A percentile compares a stretch with the other conserved stretches of the same genome.
These are phyloP conservation scores for Tylopilus subfusipes DNA, from an alignment of 768 basidiomycete genomes.

Conservation along the genomic window DNA sequence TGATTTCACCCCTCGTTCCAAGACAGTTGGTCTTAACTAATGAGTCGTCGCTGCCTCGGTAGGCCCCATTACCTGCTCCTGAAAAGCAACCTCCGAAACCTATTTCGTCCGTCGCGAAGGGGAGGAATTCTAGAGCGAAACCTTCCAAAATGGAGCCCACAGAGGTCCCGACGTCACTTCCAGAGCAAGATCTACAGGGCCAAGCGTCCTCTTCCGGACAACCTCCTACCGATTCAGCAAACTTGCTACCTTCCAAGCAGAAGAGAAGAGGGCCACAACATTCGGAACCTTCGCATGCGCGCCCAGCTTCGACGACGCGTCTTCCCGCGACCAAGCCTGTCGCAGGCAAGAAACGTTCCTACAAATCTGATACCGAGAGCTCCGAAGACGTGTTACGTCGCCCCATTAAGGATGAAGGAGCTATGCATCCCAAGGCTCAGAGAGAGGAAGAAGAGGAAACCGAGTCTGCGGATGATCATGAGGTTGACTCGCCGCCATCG, in stretches of 20 bases:
- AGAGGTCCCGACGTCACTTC: conserved; percentile 57
- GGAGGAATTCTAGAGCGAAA: conserved; percentile 10
- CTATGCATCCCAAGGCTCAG: conserved; percentile 11
- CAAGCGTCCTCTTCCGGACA: conserved; percentile 9
- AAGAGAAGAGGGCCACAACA: not conserved
- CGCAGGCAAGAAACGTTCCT: conserved; percentile 20
- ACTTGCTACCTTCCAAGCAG: conserved; percentile 6
- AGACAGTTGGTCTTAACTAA: not conserved
- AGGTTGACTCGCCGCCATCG: conserved; percentile 30
- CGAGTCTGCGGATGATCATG: conserved; percentile 41
- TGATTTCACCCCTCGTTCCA: conserved; percentile 2
- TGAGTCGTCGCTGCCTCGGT: not conserved
- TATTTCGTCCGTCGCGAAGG: conserved; percentile 5
- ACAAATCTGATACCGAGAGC: conserved; percentile 26
- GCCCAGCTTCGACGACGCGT: not conserved
- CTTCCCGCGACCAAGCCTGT: conserved; percentile 6
- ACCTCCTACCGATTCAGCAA: conserved; percentile 3
- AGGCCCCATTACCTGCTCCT: not conserved
- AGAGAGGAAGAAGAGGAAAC: conserved; percentile 39
- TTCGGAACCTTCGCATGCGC: conserved; percentile 3
- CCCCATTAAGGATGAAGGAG: conserved; percentile 31
- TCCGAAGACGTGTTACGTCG: conserved; percentile 13
- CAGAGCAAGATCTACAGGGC: conserved; percentile 44
- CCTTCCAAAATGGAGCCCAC: conserved; percentile 26
- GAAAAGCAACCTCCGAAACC: conserved; percentile 12